Evolutionary conservation across 768 basidiomycete species (phyloP).

Genomic region (Pleurotus sapidus): DNA sequence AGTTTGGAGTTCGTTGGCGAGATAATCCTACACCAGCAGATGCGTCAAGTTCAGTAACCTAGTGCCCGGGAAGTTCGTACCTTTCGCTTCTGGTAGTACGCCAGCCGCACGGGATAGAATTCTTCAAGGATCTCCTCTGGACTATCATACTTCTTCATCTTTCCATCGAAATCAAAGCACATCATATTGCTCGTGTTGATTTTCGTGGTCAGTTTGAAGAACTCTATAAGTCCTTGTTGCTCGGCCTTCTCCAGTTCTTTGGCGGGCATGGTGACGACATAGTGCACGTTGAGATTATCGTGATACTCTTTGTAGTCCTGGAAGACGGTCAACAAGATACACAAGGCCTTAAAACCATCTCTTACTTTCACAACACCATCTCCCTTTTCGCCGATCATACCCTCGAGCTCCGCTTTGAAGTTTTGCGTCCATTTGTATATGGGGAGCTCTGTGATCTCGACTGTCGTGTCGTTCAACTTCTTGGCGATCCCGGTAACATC

Average conservation of each 20-base stretch:
- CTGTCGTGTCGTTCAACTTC: conserved; percentile 82
- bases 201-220: conserved; percentile 85
- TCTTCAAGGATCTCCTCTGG: conserved; percentile 93
- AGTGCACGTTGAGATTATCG: conserved; percentile 89
- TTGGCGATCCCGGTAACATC: conserved; percentile 70
- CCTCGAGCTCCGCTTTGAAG: conserved; percentile 90
- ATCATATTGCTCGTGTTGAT: conserved; percentile 97
- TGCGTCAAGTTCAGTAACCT: neutral
- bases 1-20: conserved; percentile 78
- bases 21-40: conserved; percentile 57
- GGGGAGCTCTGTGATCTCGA: conserved; percentile 94
- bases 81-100: conserved; percentile 96
- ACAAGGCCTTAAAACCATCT: conserved; percentile 1
- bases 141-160: conserved; percentile 89
- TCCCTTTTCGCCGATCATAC: conserved; percentile 84
- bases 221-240: conserved; percentile 83
- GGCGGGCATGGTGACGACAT: conserved; percentile 75
- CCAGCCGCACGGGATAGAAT: conserved; percentile 85
- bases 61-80: conserved; percentile 35
- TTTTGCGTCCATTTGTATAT: conserved; percentile 93
- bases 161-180: conserved; percentile 93
- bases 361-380: conserved; percentile 72
- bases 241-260: conserved; percentile 87
- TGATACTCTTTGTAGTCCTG: conserved; percentile 98
- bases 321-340: neutral